phyloP scores from a whole-genome alignment of 306 rosid species.

The Oxytropis ochrocephala region DNA sequence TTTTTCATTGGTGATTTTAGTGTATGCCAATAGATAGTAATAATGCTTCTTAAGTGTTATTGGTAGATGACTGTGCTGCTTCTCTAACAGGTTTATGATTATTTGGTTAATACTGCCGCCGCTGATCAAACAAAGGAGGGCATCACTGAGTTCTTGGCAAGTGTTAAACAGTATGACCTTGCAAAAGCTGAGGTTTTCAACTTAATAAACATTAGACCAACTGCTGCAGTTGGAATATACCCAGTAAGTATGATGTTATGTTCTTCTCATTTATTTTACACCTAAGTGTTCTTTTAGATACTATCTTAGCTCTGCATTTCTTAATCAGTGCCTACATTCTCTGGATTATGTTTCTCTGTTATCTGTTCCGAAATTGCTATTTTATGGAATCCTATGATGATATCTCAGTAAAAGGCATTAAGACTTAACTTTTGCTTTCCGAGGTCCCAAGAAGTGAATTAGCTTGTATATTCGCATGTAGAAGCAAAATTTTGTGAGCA shows the following conservation, averaged over 20 bases:
- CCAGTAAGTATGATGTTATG: constrained; percentile 31
- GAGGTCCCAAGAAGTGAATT: too few species aligned
- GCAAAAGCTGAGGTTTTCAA: constrained; percentile 75
- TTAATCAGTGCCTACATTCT: background rate
- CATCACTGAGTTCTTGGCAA: constrained; percentile 41
- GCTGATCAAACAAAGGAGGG: constrained; percentile 46
- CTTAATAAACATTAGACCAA: constrained; percentile 56
- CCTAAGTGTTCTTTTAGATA: background rate
- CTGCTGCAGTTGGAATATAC: constrained; percentile 37
- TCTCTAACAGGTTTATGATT: constrained; percentile 55
- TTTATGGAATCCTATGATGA: too few species aligned
- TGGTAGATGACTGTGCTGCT: background rate
- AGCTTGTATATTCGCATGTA: too few species aligned
- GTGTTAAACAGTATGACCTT: constrained; percentile 43
- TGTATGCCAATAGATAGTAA: background rate
- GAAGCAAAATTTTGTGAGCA: too few species aligned
- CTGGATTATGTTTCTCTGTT: background rate
- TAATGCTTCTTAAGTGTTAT: background rate
- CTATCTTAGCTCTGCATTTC: background rate
- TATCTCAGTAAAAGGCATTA: too few species aligned
- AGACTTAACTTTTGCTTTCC: too few species aligned
- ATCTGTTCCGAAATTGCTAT: too few species aligned
- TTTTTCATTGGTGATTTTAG: background rate
- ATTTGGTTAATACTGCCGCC: constrained; percentile 52
- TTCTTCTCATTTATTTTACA: background rate